Conservation (phyloP, 768 basidiomycete species). For the Punctularia strigosozonata region DNA sequence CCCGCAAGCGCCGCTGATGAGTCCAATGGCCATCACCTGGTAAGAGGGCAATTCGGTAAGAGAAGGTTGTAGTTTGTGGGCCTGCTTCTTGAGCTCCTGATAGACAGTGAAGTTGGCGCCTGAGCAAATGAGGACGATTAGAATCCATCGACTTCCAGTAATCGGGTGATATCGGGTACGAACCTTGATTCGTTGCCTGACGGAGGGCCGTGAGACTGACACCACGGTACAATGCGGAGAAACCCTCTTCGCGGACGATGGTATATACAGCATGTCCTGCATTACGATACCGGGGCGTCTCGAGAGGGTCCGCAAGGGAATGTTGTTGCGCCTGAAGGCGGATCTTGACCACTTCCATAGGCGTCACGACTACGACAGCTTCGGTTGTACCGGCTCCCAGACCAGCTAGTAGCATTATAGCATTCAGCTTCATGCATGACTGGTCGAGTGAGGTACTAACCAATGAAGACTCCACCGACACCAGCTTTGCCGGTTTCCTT, state of each 20-base stretch:
- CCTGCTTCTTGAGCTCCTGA: conserved; percentile 87
- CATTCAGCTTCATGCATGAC: background rate
- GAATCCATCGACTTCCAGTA: too few relatives aligned
- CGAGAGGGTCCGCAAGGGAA: conserved; percentile 91
- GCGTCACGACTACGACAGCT: conserved; percentile 88
- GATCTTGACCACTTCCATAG: conserved; percentile 99
- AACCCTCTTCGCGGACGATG: conserved; percentile 87
- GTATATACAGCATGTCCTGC: conserved; percentile 94
- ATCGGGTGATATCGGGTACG: conserved; percentile 3
- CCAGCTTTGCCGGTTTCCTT: conserved; percentile 68
- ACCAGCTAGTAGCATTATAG: conserved; percentile 58
- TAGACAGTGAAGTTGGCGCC: conserved; percentile 98
- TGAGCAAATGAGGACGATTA: conserved; percentile 12
- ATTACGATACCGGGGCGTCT: conserved; percentile 88
- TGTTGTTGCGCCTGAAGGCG: conserved; percentile 95
- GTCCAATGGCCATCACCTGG: conserved; percentile 91
- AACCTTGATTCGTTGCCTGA: conserved; percentile 97
- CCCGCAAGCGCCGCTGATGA: conserved; percentile 96
- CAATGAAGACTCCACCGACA: conserved; percentile 75
- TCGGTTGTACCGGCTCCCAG: conserved; percentile 93
- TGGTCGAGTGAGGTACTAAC: conserved; percentile 29
- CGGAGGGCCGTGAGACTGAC: conserved; percentile 87
- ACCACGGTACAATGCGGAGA: conserved; percentile 78
- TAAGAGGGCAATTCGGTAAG: conserved; percentile 76
- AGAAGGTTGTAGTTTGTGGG: conserved; percentile 69